Evolutionary conservation across 768 basidiomycete species (phyloP).

Genomic region (Cystoderma amianthinum): DNA sequence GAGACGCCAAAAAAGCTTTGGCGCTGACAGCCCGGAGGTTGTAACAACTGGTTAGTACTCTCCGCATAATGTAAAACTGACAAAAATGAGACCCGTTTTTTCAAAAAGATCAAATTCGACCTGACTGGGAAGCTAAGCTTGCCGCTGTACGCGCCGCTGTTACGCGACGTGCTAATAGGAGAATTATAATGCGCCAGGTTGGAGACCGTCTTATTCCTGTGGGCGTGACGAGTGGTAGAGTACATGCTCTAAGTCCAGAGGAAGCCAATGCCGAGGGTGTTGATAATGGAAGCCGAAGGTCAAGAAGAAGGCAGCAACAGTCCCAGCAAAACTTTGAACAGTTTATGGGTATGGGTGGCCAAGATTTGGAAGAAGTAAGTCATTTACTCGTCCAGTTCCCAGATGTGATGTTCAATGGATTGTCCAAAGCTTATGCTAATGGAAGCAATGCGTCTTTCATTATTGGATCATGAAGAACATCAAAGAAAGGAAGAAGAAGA

Average conservation of each 20-base stretch:
- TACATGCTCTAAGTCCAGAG: slow-evolving; percentile 59
- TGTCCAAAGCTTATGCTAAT: slow-evolving; percentile 83
- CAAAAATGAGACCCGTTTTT: neutral
- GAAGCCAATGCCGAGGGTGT: slow-evolving; percentile 43
- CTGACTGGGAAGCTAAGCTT: slow-evolving; percentile 96
- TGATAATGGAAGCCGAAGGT: slow-evolving; percentile 35
- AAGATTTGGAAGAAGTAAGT: slow-evolving; percentile 87
- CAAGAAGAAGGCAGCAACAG: slow-evolving; percentile 54
- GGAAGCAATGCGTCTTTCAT: slow-evolving; percentile 96
- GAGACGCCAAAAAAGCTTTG: slow-evolving; percentile 83
- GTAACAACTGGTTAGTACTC: slow-evolving; percentile 84
- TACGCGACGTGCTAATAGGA: slow-evolving; percentile 88
- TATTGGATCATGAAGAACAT: slow-evolving; percentile 92
- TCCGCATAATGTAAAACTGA: neutral
- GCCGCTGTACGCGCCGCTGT: slow-evolving; percentile 94
- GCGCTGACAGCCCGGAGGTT: slow-evolving; percentile 81
- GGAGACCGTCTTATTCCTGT: slow-evolving; percentile 97
- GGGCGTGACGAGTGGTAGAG: slow-evolving; percentile 86
- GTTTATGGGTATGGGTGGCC: slow-evolving; percentile 71
- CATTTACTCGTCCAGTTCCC: slow-evolving; percentile 2
- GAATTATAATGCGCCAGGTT: slow-evolving; percentile 98
- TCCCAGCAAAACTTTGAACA: slow-evolving; percentile 55
- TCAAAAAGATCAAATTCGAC: slow-evolving; percentile 82
- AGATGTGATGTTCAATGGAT: neutral
- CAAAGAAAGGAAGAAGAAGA: slow-evolving; percentile 72